Evolutionary conservation across 805 yeast genomes (phyloP).

Genomic region (Teunomyces tritomae): DNA sequence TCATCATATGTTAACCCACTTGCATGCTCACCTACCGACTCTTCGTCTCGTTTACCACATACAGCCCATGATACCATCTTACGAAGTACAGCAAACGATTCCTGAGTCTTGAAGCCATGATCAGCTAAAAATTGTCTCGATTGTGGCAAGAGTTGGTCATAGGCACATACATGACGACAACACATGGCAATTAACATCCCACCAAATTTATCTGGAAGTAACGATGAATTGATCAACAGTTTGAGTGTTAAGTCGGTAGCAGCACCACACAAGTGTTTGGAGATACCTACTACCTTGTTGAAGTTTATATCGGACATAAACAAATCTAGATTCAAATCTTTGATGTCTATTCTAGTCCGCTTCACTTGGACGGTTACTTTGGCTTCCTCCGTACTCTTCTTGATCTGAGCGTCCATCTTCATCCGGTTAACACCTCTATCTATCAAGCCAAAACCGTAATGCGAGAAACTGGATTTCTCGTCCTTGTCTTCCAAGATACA

Average conservation of each 20-base stretch:
- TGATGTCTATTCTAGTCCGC: constrained; percentile 73
- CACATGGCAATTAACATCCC: constrained; percentile 88
- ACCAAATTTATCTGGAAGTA: constrained; percentile 25
- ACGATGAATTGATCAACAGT: constrained; percentile 48
- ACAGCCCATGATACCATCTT: constrained; percentile 89
- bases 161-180: constrained; percentile 81
- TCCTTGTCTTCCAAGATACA: constrained; percentile 27
- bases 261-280: constrained; percentile 90
- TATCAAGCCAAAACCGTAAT: constrained; percentile 55
- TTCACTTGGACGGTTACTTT: constrained; percentile 23
- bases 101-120: constrained; percentile 29
- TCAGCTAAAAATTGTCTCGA: constrained; percentile 40
- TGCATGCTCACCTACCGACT: constrained; percentile 29
- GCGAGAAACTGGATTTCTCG: not conserved
- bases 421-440: constrained; percentile 77
- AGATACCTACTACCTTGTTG: constrained; percentile 53
- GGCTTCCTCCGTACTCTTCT: constrained; percentile 45
- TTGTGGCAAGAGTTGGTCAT: constrained; percentile 49
- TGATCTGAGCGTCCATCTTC: constrained; percentile 73
- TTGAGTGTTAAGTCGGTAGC: constrained; percentile 85
- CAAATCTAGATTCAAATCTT: constrained; percentile 59
- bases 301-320: constrained; percentile 31
- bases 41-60: constrained; percentile 50
- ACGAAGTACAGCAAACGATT: constrained; percentile 48
- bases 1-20: constrained; percentile 43